phyloP scores from a whole-genome alignment of 495 filamentous ascomycete genomes.

The Copromyces sp. region DNA sequence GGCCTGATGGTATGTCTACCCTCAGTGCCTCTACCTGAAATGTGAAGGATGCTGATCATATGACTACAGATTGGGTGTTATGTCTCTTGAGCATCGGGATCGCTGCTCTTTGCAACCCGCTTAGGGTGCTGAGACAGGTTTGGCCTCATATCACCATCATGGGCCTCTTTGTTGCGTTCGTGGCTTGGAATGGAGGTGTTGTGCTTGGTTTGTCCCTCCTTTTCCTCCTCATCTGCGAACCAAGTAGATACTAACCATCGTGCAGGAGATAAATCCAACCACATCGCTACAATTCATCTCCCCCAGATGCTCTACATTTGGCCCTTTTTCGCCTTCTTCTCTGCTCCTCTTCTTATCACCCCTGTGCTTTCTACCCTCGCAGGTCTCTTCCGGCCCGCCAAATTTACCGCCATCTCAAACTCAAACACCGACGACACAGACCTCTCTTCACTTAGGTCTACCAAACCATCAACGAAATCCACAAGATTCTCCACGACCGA shows the following conservation, averaged over 20 bases:
- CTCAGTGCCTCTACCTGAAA: background rate
- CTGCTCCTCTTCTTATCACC: constrained; percentile 56
- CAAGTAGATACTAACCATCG: background rate
- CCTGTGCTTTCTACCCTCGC: background rate
- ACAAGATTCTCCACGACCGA: background rate
- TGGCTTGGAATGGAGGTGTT: constrained; percentile 80
- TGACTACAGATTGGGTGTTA: constrained; percentile 29
- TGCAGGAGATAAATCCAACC: constrained; percentile 83
- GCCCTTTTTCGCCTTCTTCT: constrained; percentile 83
- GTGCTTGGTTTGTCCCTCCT: constrained; percentile 57
- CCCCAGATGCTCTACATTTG: constrained; percentile 93
- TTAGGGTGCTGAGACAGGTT: constrained; percentile 39
- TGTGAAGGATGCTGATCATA: background rate
- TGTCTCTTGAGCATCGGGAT: constrained; percentile 50
- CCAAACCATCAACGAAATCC: background rate
- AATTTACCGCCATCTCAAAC: background rate
- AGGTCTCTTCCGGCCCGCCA: background rate
- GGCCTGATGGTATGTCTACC: constrained; percentile 41
- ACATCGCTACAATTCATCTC: constrained; percentile 77
- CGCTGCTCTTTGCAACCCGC: constrained; percentile 42
- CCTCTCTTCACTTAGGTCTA: background rate
- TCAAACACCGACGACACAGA: background rate
- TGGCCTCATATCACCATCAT: constrained; percentile 63
- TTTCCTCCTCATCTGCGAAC: background rate
- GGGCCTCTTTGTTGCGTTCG: constrained; percentile 58